A percentile compares a stretch with the other conserved stretches of the same genome.
phyloP scores from a whole-genome alignment of 371 early-diverging fungal genomes.

The Mortierella sp. region DNA sequence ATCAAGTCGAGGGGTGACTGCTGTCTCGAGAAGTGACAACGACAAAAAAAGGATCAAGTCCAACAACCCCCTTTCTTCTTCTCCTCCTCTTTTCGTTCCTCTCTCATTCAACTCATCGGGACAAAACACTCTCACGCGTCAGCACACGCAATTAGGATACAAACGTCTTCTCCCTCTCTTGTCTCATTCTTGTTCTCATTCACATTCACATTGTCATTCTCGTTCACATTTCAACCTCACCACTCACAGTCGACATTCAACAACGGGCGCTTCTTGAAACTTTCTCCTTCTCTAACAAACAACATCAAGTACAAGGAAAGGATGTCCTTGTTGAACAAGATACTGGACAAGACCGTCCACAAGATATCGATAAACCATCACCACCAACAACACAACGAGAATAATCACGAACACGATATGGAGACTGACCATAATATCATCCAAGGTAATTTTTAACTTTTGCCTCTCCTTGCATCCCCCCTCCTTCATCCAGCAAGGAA shows the following conservation, averaged over 20 bases:
- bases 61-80: no score
- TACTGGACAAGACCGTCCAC: slow-evolving; percentile 25
- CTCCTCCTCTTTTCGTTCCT: background rate
- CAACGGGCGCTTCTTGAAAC: background rate
- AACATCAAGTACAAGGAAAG: background rate
- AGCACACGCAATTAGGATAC: background rate
- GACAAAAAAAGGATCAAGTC: background rate
- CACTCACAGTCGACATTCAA: background rate
- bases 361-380: slow-evolving; percentile 3
- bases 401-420: background rate
- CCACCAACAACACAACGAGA: background rate
- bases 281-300: background rate
- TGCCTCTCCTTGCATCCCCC: background rate
- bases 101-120: background rate
- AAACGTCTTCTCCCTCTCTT: background rate
- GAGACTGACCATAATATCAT: background rate
- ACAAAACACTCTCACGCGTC: background rate
- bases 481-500: background rate
- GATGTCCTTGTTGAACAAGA: slow-evolving; percentile 21
- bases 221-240: no score
- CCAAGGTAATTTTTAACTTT: background rate
- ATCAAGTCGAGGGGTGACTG: background rate
- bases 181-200: background rate
- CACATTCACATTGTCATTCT: background rate
- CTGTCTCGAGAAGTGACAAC: background rate